phyloP scores from a whole-genome alignment of 2,329 filamentous ascomycete species.

The Mycosphaerella sp. region DNA sequence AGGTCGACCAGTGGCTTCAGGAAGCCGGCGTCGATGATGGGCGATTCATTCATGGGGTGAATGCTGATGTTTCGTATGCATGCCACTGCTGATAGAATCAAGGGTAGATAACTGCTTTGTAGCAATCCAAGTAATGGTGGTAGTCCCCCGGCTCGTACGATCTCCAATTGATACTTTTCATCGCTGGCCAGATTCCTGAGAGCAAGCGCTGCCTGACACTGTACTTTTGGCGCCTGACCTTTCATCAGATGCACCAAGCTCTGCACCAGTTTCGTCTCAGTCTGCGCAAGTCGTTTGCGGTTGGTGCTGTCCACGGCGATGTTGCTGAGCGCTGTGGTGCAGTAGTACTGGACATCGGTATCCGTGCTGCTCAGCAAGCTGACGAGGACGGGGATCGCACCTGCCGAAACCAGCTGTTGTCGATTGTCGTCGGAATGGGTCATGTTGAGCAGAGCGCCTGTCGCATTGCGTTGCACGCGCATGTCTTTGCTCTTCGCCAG shows the following conservation, averaged over 20 bases:
- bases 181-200: conserved; percentile 93
- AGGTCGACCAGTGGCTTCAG: conserved; percentile 88
- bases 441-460: conserved; percentile 95
- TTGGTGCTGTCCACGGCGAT: conserved; percentile 93
- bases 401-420: conserved; percentile 93
- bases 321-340: conserved; percentile 95
- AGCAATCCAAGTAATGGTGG: conserved; percentile 79
- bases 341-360: conserved; percentile 98
- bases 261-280: conserved; percentile 84
- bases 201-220: conserved; percentile 92
- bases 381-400: conserved; percentile 95
- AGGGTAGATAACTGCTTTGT: conserved; percentile 88
- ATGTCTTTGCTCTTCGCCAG: conserved; percentile 97
- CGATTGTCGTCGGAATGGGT: conserved; percentile 99
- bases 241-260: conserved; percentile 96
- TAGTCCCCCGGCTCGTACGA: conserved; percentile 82
- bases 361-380: conserved; percentile 88
- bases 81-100: conserved; percentile 93
- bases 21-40: conserved; percentile 97
- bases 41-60: conserved; percentile 93
- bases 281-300: conserved; percentile 81
- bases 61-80: conserved; percentile 99
- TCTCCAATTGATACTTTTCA: conserved; percentile 97
- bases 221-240: conserved; percentile 92
- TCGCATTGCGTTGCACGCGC: conserved; percentile 96